Evolutionary conservation across 2,329 filamentous ascomycete genomes (phyloP).

Genomic region (Fusarium beomiforme): DNA sequence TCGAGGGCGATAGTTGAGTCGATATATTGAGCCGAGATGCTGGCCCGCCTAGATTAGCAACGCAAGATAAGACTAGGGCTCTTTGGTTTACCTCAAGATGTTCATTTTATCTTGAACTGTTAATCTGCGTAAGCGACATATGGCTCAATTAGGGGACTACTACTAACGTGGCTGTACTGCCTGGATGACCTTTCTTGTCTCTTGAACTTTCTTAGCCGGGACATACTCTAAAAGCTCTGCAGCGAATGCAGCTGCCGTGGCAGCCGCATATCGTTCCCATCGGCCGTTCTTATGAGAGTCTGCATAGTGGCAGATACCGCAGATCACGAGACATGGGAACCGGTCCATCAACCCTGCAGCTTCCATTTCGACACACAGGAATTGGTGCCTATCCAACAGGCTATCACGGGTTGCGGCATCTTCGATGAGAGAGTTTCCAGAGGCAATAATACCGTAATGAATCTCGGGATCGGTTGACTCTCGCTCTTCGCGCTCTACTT

Average conservation of each 20-base stretch:
- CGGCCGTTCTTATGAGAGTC: not conserved
- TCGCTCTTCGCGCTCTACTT: slow-evolving; percentile 4
- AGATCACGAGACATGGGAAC: not conserved
- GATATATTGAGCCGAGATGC: not conserved
- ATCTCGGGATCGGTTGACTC: slow-evolving; percentile 11
- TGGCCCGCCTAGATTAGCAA: not conserved
- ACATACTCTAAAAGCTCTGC: not conserved
- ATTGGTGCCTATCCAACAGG: not conserved
- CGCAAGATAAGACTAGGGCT: rapidly evolving
- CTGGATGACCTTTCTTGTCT: slow-evolving; percentile 67
- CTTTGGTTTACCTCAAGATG: not conserved
- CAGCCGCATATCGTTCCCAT: not conserved
- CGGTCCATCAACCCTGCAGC: not conserved
- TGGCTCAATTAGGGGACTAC: not conserved
- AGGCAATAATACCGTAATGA: slow-evolving; percentile 40
- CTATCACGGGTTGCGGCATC: rapidly evolving
- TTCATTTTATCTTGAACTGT: not conserved
- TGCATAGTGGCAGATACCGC: not conserved
- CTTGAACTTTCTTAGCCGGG: slow-evolving; percentile 58
- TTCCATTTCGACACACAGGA: not conserved
- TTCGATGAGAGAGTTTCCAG: slow-evolving; percentile 19
- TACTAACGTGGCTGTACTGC: not conserved
- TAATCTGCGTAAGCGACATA: rapidly evolving
- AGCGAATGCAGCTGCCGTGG: not conserved
- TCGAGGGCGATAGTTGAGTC: not conserved